Base-by-base conservation (phyloP, 2,329 filamentous ascomycete species). In the Exophiala sp. region DNA sequence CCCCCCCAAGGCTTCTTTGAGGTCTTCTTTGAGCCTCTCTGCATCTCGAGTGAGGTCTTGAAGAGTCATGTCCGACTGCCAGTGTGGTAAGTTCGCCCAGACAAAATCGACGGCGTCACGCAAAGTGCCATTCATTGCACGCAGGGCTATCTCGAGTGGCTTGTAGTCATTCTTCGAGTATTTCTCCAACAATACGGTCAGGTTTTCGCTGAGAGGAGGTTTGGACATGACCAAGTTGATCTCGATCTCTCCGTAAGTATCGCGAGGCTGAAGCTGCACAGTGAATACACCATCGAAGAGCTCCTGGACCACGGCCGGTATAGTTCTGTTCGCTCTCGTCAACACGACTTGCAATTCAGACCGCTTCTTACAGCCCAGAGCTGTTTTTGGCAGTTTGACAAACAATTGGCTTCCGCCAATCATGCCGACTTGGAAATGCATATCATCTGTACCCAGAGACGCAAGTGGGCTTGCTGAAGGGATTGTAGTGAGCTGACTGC, bases 221-320 rank as follows among this genome's bases (percentile, higher is more conserved):
- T 68, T 64, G 45, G 60, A 63, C 41, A 67, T 66, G 29, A 62
- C 65, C 40, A 79, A 69, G 24, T 68, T 73, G 30, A 79, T 67
- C 50, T 76, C 72, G 54, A 79, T 65, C 18, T 64, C 55, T 2
- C 75, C 73, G 46, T 72, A 68, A 8, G 74, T 69, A 58, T 78
- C 71, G 50, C 73, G 70, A 37, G 70, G 67, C 43, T 75, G 70
- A 13, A 79, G 62, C 22, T 71, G 70, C 30, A 80, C 64, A 11
- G 73, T 70, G 55, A 79, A 79, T 6, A 77, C 72, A 7, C 75
- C 75, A 27, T 76, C 73, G 49, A 78, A 74, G 7, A 78, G 67
- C 38, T 69, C 70, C 30, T 72, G 73, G n/a, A 74, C 63, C 50
- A 74, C 67, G 49, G 73, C 70, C 21, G 72, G 60, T 39, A 74